A percentile compares a stretch with the other conserved stretches of the same genome.
Evolutionary conservation across 148 eudicot genomes (phyloP).

Genomic region (Simmondsia chinensis): DNA sequence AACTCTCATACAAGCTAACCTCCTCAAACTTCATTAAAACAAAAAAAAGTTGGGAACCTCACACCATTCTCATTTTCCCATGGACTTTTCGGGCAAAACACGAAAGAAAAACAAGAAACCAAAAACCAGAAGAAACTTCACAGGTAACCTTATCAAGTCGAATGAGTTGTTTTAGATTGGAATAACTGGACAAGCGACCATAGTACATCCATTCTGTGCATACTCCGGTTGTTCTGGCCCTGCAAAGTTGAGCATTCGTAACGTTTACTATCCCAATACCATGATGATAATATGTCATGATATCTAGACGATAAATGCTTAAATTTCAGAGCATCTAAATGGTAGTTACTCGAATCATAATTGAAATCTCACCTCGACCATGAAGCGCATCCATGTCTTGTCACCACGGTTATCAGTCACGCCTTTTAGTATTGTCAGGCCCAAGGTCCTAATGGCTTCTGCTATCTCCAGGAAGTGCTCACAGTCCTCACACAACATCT

Average conservation of each 20-base stretch:
- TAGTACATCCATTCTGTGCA: conserved; percentile 86
- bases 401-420: conserved; percentile 50
- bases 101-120: too few relatives aligned
- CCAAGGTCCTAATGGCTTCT: conserved; percentile 65
- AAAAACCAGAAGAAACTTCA: too few relatives aligned
- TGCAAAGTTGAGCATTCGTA: conserved; percentile 10
- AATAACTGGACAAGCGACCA: conserved; percentile 83
- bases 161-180: conserved; percentile 42
- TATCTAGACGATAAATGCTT: too few relatives aligned
- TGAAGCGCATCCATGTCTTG: conserved; percentile 72
- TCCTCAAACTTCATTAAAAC: too few relatives aligned
- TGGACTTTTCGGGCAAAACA: too few relatives aligned
- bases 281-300: too few relatives aligned
- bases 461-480: conserved; percentile 63
- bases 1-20: too few relatives aligned
- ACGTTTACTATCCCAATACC: too few relatives aligned
- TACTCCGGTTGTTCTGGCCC: conserved; percentile 62
- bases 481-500: conserved; percentile 64
- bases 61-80: too few relatives aligned
- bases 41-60: too few relatives aligned
- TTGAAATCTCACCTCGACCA: conserved; percentile 60
- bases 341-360: neutral
- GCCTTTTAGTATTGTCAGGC: conserved; percentile 78
- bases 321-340: too few relatives aligned
- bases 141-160: too few relatives aligned